Conservation (phyloP, 768 basidiomycete genomes). For the Calocera viscosa region DNA sequence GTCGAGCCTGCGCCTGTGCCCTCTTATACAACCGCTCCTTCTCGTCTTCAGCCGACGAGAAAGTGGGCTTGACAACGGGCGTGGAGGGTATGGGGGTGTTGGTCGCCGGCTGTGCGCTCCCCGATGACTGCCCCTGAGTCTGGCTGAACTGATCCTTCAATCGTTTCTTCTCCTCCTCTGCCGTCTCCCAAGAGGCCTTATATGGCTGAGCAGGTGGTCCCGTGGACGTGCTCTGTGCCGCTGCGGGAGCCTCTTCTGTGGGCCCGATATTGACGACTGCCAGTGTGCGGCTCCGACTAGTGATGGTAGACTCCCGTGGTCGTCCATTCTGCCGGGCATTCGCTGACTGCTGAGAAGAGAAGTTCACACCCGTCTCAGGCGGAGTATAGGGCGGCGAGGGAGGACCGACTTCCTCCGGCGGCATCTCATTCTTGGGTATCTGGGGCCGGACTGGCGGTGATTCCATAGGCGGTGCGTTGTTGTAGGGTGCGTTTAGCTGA, state of each 20-base stretch:
- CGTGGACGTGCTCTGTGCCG: neutral
- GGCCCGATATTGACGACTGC: conserved; percentile 1
- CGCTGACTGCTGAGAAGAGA: neutral
- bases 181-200: conserved; percentile 20
- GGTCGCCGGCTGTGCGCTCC: neutral
- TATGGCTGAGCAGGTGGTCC: conserved; percentile 12
- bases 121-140: neutral
- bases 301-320: neutral
- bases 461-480: neutral
- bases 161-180: conserved; percentile 37
- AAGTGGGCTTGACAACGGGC: neutral
- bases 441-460: neutral
- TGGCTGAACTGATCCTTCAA: conserved; percentile 15
- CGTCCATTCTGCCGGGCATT: neutral
- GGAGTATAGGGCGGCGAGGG: neutral
- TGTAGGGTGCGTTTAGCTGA: neutral
- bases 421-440: neutral
- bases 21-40: conserved; percentile 11
- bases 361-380: neutral
- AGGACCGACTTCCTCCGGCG: neutral
- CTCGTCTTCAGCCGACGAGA: conserved; percentile 11
- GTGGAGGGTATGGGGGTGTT: neutral
- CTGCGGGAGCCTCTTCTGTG: neutral
- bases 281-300: neutral
- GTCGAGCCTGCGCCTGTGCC: conserved; percentile 8